Evolutionary conservation across 2,329 filamentous ascomycete species (phyloP).

Genomic region (Tympanopsis confertula): DNA sequence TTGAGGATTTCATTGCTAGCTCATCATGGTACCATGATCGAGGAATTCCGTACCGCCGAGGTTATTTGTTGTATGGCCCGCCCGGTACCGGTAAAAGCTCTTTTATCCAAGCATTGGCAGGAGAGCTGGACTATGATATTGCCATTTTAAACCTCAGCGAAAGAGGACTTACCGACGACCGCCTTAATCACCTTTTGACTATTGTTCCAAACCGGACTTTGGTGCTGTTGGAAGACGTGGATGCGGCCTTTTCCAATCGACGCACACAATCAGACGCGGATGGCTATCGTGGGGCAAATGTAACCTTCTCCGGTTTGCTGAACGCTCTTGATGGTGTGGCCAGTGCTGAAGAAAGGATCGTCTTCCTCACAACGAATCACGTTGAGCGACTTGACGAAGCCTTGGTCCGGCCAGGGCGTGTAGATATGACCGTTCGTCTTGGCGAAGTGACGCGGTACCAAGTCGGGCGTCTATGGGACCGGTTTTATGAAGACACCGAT

Average conservation of each 20-base stretch:
- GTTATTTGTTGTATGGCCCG: slow-evolving; percentile 55
- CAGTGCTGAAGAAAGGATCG: slow-evolving; percentile 56
- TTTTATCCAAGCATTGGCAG: slow-evolving; percentile 60
- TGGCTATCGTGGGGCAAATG: slow-evolving; percentile 54
- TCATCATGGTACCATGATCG: slow-evolving; percentile 58
- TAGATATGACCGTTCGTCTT: slow-evolving; percentile 57
- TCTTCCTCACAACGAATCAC: slow-evolving; percentile 61
- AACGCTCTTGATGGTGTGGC: slow-evolving; percentile 51
- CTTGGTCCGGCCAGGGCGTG: slow-evolving; percentile 51
- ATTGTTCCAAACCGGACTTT: slow-evolving; percentile 54
- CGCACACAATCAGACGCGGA: slow-evolving; percentile 46
- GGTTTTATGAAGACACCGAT: slow-evolving; percentile 46
- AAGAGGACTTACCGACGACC: slow-evolving; percentile 53
- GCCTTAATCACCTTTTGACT: slow-evolving; percentile 53
- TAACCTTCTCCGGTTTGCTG: slow-evolving; percentile 57
- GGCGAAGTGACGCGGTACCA: slow-evolving; percentile 54
- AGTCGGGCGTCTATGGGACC: slow-evolving; percentile 52
- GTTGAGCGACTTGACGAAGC: slow-evolving; percentile 55
- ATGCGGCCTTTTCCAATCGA: slow-evolving; percentile 55
- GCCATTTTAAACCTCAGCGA: slow-evolving; percentile 59
- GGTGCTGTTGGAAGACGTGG: slow-evolving; percentile 56
- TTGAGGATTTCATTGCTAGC: slow-evolving; percentile 49
- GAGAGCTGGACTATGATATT: slow-evolving; percentile 57
- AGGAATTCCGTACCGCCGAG: slow-evolving; percentile 58
- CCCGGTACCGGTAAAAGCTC: slow-evolving; percentile 60